Percentiles rank a stretch among this genome's conserved stretches.
phyloP scores from a whole-genome alignment of 1,284 basidiomycete genomes.

The Entoloma clypeatum region DNA sequence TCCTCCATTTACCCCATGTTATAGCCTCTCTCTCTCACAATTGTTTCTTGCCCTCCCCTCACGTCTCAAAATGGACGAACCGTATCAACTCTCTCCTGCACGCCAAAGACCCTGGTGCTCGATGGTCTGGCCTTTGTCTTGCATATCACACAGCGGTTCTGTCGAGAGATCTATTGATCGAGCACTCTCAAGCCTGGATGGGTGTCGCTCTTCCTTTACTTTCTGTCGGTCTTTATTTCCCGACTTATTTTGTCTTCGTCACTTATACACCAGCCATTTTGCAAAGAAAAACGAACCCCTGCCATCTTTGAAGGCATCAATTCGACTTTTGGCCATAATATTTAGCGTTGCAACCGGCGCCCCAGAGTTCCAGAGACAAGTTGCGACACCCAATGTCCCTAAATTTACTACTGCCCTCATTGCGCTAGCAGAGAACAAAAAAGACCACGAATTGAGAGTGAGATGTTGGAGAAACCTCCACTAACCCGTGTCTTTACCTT shows the following conservation, averaged over 20 bases:
- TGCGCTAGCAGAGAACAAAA: slow-evolving; percentile 47
- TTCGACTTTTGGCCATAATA: slow-evolving; percentile 57
- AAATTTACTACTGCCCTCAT: slow-evolving; percentile 64
- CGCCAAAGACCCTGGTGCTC: slow-evolving; percentile 64
- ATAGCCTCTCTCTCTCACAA: slow-evolving; percentile 48
- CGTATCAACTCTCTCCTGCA: slow-evolving; percentile 69
- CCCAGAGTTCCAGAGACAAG: slow-evolving; percentile 73
- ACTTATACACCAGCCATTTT: slow-evolving; percentile 19
- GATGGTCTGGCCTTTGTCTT: slow-evolving; percentile 74
- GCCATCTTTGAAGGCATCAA: slow-evolving; percentile 54
- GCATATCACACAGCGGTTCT: slow-evolving; percentile 59
- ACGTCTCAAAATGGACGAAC: slow-evolving; percentile 68
- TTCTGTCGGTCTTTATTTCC: slow-evolving; percentile 48
- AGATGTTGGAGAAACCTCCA: slow-evolving; percentile 3
- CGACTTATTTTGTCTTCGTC: slow-evolving; percentile 18
- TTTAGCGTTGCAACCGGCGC: slow-evolving; percentile 55
- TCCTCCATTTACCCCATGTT: slow-evolving; percentile 54
- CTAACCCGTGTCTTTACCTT: not conserved
- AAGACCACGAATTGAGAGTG: slow-evolving; percentile 52
- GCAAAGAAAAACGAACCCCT: slow-evolving; percentile 64
- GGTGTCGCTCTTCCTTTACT: slow-evolving; percentile 58
- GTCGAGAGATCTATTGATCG: slow-evolving; percentile 58
- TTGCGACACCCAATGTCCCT: slow-evolving; percentile 63
- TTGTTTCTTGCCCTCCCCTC: slow-evolving; percentile 53
- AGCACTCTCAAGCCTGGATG: slow-evolving; percentile 69